These are phyloP conservation scores for Lichenothelia convexa DNA, from an alignment of 495 filamentous ascomycete genomes.

Conservation along the genomic window DNA sequence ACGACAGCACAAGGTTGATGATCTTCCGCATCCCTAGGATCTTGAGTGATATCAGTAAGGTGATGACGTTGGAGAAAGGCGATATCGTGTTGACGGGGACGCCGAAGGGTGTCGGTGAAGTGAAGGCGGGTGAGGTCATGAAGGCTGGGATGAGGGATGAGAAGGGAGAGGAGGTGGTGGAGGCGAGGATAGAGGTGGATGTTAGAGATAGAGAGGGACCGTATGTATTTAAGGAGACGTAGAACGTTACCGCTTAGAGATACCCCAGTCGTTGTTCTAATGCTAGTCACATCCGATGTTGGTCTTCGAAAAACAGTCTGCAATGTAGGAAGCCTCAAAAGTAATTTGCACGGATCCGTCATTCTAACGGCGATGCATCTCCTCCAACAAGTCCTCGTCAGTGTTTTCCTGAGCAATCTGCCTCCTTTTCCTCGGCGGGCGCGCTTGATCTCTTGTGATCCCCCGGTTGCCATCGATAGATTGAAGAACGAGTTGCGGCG, in stretches of 20 bases:
- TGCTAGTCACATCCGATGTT: no score
- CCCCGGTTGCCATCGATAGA: no score
- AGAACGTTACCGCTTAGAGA: conserved; percentile 5
- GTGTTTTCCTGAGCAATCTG: background rate
- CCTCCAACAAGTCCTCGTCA: no score
- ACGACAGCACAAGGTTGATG: conserved; percentile 81
- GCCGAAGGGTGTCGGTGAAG: conserved; percentile 84
- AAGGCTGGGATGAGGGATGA: conserved; percentile 61
- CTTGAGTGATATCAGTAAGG: conserved; percentile 72
- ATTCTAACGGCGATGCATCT: no score
- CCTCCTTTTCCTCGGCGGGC: background rate
- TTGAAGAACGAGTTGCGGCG: no score
- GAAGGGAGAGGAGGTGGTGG: conserved; percentile 72
- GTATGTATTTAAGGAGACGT: conserved; percentile 45
- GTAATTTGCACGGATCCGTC: no score
- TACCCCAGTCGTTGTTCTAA: no score
- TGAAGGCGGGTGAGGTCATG: conserved; percentile 77
- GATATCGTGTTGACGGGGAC: conserved; percentile 91
- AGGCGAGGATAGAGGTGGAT: conserved; percentile 66
- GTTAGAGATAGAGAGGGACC: conserved; percentile 47
- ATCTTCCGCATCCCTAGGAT: conserved; percentile 75
- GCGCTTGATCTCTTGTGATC: no score
- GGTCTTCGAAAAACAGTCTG: no score
- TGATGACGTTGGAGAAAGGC: conserved; percentile 86
- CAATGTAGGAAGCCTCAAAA: no score